Conservation (phyloP, 192 early-diverging fungal species). For the Glomus cerebriforme region DNA sequence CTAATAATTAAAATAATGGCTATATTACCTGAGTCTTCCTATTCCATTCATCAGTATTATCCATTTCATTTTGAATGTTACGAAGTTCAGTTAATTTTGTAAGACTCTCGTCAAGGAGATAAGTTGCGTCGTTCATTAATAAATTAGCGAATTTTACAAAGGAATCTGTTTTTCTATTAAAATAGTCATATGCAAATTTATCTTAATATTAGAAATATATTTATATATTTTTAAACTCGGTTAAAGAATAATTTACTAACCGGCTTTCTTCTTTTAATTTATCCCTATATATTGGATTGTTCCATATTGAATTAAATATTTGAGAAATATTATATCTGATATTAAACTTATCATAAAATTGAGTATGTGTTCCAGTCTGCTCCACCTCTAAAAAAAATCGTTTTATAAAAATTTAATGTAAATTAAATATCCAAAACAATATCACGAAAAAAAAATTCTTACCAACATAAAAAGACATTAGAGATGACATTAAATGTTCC, state of each 20-base stretch:
- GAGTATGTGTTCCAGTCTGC: constrained; percentile 86
- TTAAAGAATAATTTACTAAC: constrained; percentile 42
- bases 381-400: constrained; percentile 71
- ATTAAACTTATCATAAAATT: constrained; percentile 99
- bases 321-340: constrained; percentile 96
- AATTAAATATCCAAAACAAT: not conserved
- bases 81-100: constrained; percentile 85
- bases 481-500: constrained; percentile 72
- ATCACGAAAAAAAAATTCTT: constrained; percentile 14
- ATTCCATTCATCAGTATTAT: constrained; percentile 53
- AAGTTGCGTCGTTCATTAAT: constrained; percentile 96
- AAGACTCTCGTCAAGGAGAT: constrained; percentile 90
- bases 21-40: constrained; percentile 49
- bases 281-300: constrained; percentile 67
- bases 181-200: not conserved
- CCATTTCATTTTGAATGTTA: constrained; percentile 79
- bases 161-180: constrained; percentile 62
- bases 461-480: constrained; percentile 93
- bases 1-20: not conserved
- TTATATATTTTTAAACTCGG: not conserved
- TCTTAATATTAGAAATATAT: not conserved
- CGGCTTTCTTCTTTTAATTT: constrained; percentile 62
- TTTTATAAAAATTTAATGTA: not conserved
- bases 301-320: constrained; percentile 83
- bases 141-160: constrained; percentile 88